Base-by-base conservation (phyloP, 2,329 filamentous ascomycete genomes). In the Cordyceps javanica region DNA sequence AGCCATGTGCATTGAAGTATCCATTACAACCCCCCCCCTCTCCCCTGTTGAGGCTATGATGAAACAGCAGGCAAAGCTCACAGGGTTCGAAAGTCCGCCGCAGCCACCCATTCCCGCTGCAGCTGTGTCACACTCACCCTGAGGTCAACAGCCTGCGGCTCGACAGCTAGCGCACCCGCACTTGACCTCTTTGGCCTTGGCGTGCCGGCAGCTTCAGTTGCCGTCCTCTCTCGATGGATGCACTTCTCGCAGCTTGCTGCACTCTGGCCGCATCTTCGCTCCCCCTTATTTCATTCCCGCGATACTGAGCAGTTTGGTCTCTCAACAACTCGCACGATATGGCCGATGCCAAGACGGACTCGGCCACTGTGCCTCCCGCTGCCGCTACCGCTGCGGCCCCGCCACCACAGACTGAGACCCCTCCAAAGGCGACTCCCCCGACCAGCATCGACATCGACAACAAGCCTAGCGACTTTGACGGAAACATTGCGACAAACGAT, bases 401-500 rank as follows among this genome's bases (percentile, higher is more conserved):
- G 34, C 53, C 53, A 30, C 16, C 44, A 11, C 53, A 46, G 25
- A 11, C 41, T 16, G 53, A 55, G 36, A 34, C 42, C 42, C 42
- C 32, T 50, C 55, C 45, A 44, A 51, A 44, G 48, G 38, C 46
- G 30, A 63, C 64, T 11, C 62, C 65, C 3, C 64, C 66, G 4
- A 62, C 60, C 4, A 64, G 67, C 3, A 62, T 71, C 58, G 69
- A 72, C 32, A 64, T 74, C 56, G 72, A 77, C 63, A 65, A 71
- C 44, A 72, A 73, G 60, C 77, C 75, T 2, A 67, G 68, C 28
- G 82, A 86, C 63, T 85, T 86, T 65, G 73, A 77, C 10, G 82
- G 82, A 61, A 74, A 82, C 53, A 72, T 86, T 16, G 69, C 75
- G 50, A 84, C 78, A 11, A 80, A 77, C 66, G 76, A 87, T 65